A percentile compares a stretch with the other conserved stretches of the same genome.
These are phyloP conservation scores for Rhytidiadelphus loreus DNA, from an alignment of 225 moss, liverwort and hornwort genomes.

Conservation along the genomic window DNA sequence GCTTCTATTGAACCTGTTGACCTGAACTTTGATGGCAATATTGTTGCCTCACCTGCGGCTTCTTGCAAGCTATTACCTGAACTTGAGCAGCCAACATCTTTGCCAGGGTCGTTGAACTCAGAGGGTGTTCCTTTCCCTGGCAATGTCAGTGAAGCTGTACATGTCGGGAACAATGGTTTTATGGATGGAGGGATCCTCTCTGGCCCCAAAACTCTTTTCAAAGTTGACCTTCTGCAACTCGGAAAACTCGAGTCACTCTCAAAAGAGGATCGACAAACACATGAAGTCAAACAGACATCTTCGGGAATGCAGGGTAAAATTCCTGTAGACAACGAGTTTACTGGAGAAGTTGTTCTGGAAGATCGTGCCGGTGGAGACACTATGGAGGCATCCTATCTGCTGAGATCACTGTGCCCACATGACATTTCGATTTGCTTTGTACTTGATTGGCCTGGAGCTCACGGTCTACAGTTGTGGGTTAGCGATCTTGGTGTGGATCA, in stretches of 20 bases:
- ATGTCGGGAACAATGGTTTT: background rate
- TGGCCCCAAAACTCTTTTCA: conserved; percentile 42
- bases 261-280: conserved; percentile 25
- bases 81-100: conserved; percentile 20
- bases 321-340: conserved; percentile 23
- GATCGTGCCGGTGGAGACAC: conserved; percentile 52
- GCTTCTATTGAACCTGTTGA: conserved; percentile 42
- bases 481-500: conserved; percentile 33
- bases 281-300: conserved; percentile 21
- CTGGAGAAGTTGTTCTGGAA: conserved; percentile 62
- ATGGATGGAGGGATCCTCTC: conserved; percentile 27
- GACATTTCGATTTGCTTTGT: conserved; percentile 62
- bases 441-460: conserved; percentile 60
- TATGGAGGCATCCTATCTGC: conserved; percentile 64
- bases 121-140: conserved; percentile 8
- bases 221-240: conserved; percentile 47
- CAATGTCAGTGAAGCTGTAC: background rate
- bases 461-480: conserved; percentile 61
- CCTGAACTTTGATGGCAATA: conserved; percentile 11
- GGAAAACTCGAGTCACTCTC: conserved; percentile 25
- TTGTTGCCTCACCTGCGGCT: conserved; percentile 8
- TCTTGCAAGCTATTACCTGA: conserved; percentile 26
- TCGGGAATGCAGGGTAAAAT: conserved; percentile 11
- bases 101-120: conserved; percentile 30
- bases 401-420: conserved; percentile 49